phyloP scores from a whole-genome alignment of 192 early-diverging fungal species.

The Umbelopsis sp. region DNA sequence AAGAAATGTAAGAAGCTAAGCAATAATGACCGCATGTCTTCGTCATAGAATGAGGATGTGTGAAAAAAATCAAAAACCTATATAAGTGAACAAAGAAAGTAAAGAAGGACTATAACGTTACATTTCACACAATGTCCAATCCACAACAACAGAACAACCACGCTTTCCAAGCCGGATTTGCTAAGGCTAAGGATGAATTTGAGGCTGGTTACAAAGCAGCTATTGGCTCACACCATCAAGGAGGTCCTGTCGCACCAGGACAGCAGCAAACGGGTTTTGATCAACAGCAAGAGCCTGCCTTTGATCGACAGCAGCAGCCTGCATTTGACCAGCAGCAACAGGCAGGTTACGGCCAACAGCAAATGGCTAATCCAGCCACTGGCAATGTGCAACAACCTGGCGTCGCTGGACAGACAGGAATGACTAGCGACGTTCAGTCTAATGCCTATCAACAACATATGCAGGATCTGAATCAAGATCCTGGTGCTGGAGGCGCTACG shows the following conservation, averaged over 20 bases:
- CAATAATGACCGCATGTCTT: background rate
- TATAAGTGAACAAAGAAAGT: background rate
- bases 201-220: constrained; percentile 10
- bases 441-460: background rate
- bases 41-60: background rate
- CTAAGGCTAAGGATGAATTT: constrained; percentile 11
- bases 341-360: background rate
- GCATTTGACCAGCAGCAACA: background rate
- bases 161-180: constrained; percentile 18
- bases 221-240: background rate
- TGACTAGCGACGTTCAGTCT: background rate
- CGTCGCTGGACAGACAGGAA: background rate
- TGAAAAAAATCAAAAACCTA: background rate
- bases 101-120: background rate
- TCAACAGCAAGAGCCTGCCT: background rate
- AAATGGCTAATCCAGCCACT: background rate
- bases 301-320: background rate
- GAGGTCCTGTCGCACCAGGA: background rate
- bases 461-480: background rate
- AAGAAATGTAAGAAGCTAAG: background rate
- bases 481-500: background rate
- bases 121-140: background rate
- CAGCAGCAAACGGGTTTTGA: background rate
- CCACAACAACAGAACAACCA: constrained; percentile 12
- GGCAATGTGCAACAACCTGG: background rate